These are phyloP conservation scores for Dactylonectria estremocensis DNA, from an alignment of 2,329 filamentous ascomycete genomes.

Conservation along the genomic window DNA sequence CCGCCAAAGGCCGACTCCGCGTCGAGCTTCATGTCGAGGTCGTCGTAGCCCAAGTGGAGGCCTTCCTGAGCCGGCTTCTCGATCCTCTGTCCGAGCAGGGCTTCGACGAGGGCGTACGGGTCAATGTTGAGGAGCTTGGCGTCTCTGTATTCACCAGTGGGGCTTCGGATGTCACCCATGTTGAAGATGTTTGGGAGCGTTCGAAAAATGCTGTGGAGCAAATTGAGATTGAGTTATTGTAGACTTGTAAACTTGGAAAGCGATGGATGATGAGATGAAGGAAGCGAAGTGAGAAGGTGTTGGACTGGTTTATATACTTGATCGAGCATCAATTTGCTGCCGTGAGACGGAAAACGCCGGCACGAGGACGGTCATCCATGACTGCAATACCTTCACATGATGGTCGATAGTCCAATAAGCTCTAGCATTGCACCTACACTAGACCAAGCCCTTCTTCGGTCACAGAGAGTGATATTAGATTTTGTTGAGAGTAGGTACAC, in stretches of 20 bases:
- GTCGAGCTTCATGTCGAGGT: conserved; percentile 49
- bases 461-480: not conserved
- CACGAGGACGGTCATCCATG: not conserved
- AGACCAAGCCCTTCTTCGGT: not conserved
- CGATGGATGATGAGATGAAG: not conserved
- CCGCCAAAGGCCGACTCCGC: conserved; percentile 16
- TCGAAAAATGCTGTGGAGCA: not conserved
- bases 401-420: not conserved
- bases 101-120: conserved; percentile 56
- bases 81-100: conserved; percentile 55
- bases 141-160: conserved; percentile 25
- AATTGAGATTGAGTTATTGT: not conserved
- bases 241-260: not conserved
- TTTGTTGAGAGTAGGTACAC: not conserved
- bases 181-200: conserved; percentile 11
- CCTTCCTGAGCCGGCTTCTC: conserved; percentile 46
- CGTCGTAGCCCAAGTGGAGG: conserved; percentile 53
- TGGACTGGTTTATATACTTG: not conserved
- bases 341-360: not conserved
- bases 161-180: conserved; percentile 38
- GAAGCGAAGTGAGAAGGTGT: not conserved
- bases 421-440: not conserved
- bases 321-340: too few relatives aligned
- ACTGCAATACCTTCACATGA: not conserved
- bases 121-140: conserved; percentile 48